Evolutionary conservation across 2,329 filamentous ascomycete species (phyloP).

Genomic region (Trichoderma afroharzianum): DNA sequence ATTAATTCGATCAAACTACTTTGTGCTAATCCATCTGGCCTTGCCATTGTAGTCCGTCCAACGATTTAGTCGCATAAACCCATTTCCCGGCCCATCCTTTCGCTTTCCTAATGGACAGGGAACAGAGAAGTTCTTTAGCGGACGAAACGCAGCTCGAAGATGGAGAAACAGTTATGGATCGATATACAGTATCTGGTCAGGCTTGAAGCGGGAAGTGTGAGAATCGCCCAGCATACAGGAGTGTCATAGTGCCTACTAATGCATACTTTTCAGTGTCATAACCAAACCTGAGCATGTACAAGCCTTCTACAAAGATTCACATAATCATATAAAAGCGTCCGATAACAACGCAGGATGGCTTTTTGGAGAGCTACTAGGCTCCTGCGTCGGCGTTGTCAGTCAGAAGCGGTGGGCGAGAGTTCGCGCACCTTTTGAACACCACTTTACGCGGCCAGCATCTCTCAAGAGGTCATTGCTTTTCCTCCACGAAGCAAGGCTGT

Average conservation of each 20-base stretch:
- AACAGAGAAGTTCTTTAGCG: constrained; percentile 15
- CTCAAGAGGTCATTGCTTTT: not conserved
- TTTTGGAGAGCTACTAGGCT: constrained; percentile 10
- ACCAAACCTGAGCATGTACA: constrained; percentile 11
- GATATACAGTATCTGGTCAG: constrained; percentile 17
- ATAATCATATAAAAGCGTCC: constrained; percentile 11
- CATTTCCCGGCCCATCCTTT: constrained; percentile 1
- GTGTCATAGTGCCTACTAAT: not conserved
- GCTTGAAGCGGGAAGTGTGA: constrained; percentile 14
- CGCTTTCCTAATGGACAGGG: constrained; percentile 16
- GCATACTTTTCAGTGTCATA: not conserved
- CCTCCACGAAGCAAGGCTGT: not conserved
- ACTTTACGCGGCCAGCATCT: constrained; percentile 8
- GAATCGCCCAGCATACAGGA: not conserved
- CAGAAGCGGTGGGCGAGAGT: constrained; percentile 7
- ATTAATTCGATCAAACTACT: too few relatives aligned
- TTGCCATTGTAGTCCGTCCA: not conserved
- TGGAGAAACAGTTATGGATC: constrained; percentile 1
- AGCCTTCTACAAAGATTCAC: constrained; percentile 14
- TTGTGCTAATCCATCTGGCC: not conserved
- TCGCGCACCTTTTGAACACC: constrained; percentile 7
- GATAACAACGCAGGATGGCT: constrained; percentile 16
- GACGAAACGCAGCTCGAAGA: not conserved
- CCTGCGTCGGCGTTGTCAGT: constrained; percentile 15
- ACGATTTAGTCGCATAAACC: not conserved